These are phyloP conservation scores for Debaryomyces psychrophilus DNA, from an alignment of 1,139 yeast genomes.

Conservation along the genomic window DNA sequence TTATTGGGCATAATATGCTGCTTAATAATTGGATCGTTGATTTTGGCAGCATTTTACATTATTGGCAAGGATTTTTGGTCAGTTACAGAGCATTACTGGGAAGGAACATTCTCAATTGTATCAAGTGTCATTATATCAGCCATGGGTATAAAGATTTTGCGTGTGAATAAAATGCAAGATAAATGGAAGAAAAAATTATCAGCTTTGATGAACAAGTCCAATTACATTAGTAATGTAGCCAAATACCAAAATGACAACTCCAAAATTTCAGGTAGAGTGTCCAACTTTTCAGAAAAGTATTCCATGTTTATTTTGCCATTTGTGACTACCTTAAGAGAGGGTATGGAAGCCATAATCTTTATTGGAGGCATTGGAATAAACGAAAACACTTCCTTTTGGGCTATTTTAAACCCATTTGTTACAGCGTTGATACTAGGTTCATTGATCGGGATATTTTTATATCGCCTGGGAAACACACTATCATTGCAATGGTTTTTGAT, in stretches of 20 bases:
- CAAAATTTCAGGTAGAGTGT: conserved; percentile 14
- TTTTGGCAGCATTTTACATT: conserved; percentile 39
- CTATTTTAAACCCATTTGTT: conserved; percentile 36
- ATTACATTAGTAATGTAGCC: conserved; percentile 21
- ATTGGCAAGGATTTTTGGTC: too few species aligned
- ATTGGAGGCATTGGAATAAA: conserved; percentile 52
- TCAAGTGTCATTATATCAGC: conserved; percentile 49
- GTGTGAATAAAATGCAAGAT: conserved; percentile 63
- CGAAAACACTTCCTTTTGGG: conserved; percentile 38
- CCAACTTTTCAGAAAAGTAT: conserved; percentile 35
- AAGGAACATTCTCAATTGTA: conserved; percentile 46
- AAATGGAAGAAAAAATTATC: conserved; percentile 79
- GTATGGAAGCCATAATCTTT: conserved; percentile 52
- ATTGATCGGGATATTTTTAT: conserved; percentile 38
- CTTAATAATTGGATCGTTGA: conserved; percentile 39
- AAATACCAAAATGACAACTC: conserved; percentile 5
- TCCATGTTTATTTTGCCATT: conserved; percentile 48
- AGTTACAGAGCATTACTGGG: conserved; percentile 57
- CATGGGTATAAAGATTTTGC: conserved; percentile 48
- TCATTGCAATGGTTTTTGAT: conserved; percentile 47
- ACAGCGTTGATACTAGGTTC: conserved; percentile 38
- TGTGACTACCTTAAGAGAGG: conserved; percentile 50
- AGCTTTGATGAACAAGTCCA: conserved; percentile 23
- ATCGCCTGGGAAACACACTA: conserved; percentile 46
- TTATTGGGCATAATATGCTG: conserved; percentile 42